Evolutionary conservation across 2,329 filamentous ascomycete species (phyloP), one percentile per base, ranked within the genome.

Genomic region (Stagonosporopsis chrysanthemi): DNA sequence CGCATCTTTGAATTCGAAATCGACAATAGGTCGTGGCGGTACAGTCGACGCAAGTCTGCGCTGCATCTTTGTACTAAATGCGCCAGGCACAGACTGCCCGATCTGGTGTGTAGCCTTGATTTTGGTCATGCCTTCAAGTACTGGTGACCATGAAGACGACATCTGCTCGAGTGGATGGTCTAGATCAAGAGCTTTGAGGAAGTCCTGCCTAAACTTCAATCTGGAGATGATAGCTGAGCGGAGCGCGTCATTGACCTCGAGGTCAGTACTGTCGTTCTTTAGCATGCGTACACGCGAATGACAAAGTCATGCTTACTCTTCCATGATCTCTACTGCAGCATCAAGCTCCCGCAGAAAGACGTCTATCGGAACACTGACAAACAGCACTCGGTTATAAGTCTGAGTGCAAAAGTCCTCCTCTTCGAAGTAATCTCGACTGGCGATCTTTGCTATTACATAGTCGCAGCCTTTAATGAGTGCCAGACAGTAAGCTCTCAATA

Each of bases 321-420:
- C 65, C 26, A 75, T 51, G 9, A 57, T 36, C 31, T 75, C 71
- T 7, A 72, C 53, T 1, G 68, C 70, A 43, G 68, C 70, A 58
- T 75, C 72, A 19, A 75, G 52, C 54, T 75, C 72, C 6, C 71
- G 64, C 52, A 71, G 33, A 41, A 77, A 74, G 3, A 72, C 69
- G 59, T 76, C 71, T 41, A 72, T 62, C 7, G 71, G 70, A 7
- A 65, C 54, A 40, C 59, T 61, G 24, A 87, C 86, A 6, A 98
- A 82, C 0, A 99, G 80, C 12, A 86, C 87, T 35, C 93, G 86
- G 65, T 92, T 90, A 73, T 95, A 98, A 0, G 93, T 90, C 74
- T 96, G 92, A 6, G 92, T 93, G 19, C 96, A 91, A 72, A 99
- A 97, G 71, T 99, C 95, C 77, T 99, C 95, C 78, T 99, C 95